phyloP scores from a whole-genome alignment of 768 basidiomycete species.

The Hortiboletus campestris region DNA sequence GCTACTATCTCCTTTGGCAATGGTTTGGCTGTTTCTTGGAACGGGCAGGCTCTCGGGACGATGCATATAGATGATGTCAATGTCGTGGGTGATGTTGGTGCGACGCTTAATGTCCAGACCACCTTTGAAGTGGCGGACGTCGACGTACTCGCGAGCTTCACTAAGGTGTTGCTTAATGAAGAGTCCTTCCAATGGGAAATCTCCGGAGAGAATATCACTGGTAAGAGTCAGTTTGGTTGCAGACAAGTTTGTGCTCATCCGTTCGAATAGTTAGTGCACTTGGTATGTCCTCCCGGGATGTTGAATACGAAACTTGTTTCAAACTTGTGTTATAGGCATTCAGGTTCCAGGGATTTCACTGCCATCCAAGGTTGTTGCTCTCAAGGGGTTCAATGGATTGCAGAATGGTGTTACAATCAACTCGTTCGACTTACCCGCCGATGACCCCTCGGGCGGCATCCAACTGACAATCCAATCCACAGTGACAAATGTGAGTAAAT shows the following conservation, averaged over 20 bases:
- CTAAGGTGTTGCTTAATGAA: conserved; percentile 60
- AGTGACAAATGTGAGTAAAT: conserved; percentile 52
- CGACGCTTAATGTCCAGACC: conserved; percentile 50
- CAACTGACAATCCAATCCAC: conserved; percentile 62
- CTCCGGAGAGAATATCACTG: conserved; percentile 59
- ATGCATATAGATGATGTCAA: conserved; percentile 60
- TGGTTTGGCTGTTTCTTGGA: conserved; percentile 63
- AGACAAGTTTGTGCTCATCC: conserved; percentile 4
- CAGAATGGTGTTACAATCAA: conserved; percentile 60
- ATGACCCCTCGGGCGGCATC: conserved; percentile 73
- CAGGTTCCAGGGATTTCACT: conserved; percentile 54
- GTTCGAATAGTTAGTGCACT: conserved; percentile 50
- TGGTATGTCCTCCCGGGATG: conserved; percentile 35
- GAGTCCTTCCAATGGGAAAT: conserved; percentile 72
- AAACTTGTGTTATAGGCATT: conserved; percentile 42
- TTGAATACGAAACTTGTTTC: background rate
- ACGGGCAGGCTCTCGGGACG: conserved; percentile 52
- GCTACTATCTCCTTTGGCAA: conserved; percentile 63
- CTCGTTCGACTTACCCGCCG: conserved; percentile 65
- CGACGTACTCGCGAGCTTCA: conserved; percentile 58
- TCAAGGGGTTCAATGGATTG: conserved; percentile 71
- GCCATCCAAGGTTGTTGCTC: conserved; percentile 53
- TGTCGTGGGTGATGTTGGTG: conserved; percentile 65
- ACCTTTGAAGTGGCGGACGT: conserved; percentile 59
- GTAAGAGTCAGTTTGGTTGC: conserved; percentile 29